Percentiles rank a stretch among this genome's conserved stretches.
Evolutionary conservation across 2,329 filamentous ascomycete species (phyloP).

Genomic region (Rachicladosporium sp.): DNA sequence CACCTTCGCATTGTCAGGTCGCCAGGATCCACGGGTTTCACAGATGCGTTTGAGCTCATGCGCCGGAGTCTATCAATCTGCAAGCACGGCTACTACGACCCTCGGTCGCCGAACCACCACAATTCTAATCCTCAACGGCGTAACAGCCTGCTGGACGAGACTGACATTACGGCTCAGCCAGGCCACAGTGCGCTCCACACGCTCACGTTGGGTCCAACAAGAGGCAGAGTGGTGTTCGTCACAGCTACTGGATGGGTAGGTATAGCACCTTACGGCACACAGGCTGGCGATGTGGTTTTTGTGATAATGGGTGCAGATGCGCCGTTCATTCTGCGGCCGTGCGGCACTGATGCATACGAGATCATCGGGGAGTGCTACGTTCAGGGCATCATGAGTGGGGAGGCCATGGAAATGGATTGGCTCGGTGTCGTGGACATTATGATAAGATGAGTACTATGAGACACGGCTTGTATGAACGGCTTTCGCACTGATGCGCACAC

Average conservation of each 20-base stretch:
- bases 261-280: conserved; percentile 16
- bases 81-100: conserved; percentile 13
- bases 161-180: conserved; percentile 8
- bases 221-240: conserved; percentile 17
- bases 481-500: too few relatives aligned
- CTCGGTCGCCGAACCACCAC: conserved; percentile 3
- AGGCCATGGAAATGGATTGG: conserved; percentile 14
- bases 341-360: conserved; percentile 9
- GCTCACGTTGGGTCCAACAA: conserved; percentile 17
- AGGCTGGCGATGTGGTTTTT: conserved; percentile 18
- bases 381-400: conserved; percentile 23
- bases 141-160: conserved; percentile 16
- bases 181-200: conserved; percentile 15
- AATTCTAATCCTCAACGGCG: conserved; percentile 3
- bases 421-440: conserved; percentile 11
- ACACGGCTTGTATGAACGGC: too few relatives aligned
- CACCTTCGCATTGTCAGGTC: conserved; percentile 13
- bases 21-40: conserved; percentile 14
- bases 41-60: conserved; percentile 16
- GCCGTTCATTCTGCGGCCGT: conserved; percentile 14
- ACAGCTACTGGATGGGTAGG: conserved; percentile 17
- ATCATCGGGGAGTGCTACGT: conserved; percentile 23
- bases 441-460: conserved; percentile 8
- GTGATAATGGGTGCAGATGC: conserved; percentile 15
- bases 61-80: conserved; percentile 13